Conservation (phyloP, 1,139 yeast genomes). For the Meyerozyma carpophila region DNA sequence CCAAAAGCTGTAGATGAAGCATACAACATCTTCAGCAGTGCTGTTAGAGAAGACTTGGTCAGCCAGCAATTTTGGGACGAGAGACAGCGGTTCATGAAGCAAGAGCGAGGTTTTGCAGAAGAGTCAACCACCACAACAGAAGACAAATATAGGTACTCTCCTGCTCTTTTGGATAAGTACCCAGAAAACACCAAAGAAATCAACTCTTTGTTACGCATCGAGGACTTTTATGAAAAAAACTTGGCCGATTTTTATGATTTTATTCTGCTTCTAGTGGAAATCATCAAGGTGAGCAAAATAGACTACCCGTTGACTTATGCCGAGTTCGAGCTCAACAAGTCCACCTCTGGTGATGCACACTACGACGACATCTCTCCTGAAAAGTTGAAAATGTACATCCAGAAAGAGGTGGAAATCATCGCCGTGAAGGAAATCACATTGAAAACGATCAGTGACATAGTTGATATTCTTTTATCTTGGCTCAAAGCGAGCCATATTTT, state of each 20-base stretch:
- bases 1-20: constrained; percentile 85
- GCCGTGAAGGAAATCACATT: constrained; percentile 61
- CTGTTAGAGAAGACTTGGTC: constrained; percentile 62
- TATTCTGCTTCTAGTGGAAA: constrained; percentile 57
- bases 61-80: constrained; percentile 69
- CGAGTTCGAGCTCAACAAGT: constrained; percentile 30
- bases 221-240: constrained; percentile 48
- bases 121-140: constrained; percentile 8
- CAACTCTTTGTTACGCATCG: constrained; percentile 51
- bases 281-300: constrained; percentile 46
- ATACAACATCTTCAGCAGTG: constrained; percentile 47
- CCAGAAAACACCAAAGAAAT: constrained; percentile 33
- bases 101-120: constrained; percentile 63
- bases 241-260: constrained; percentile 57
- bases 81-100: constrained; percentile 61
- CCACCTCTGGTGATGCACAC: not conserved
- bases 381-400: not conserved
- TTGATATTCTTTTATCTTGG: constrained; percentile 63
- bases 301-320: constrained; percentile 32
- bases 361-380: constrained; percentile 4
- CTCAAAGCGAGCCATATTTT: constrained; percentile 71
- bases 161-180: constrained; percentile 14
- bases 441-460: constrained; percentile 55
- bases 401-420: constrained; percentile 37
- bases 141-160: constrained; percentile 7